Percentiles rank a stretch among this genome's conserved stretches.
Conservation (phyloP, 495 filamentous ascomycete species). For the Ramalina peruviana region DNA sequence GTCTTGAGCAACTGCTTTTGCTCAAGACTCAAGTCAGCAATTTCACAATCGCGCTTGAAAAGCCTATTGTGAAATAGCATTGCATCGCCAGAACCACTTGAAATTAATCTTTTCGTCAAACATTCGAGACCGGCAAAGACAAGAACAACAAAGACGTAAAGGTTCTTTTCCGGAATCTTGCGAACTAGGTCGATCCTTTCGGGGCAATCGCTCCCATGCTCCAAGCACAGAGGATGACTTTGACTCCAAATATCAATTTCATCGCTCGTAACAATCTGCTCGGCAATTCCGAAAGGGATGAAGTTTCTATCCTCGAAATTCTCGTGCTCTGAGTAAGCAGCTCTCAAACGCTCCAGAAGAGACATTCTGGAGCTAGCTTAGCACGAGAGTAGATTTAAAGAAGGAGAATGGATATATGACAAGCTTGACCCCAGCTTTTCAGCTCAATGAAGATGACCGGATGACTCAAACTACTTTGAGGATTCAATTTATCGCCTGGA, state of each 20-base stretch:
- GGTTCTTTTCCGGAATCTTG: not conserved
- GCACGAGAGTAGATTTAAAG: too few relatives aligned
- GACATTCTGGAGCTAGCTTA: constrained; percentile 4
- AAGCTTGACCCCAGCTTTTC: too few relatives aligned
- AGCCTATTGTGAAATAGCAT: constrained; percentile 1
- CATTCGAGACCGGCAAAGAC: constrained; percentile 8
- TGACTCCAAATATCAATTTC: constrained; percentile 6
- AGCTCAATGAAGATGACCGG: too few relatives aligned
- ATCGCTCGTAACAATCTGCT: constrained; percentile 3
- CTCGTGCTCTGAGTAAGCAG: constrained; percentile 2
- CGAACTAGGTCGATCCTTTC: not conserved
- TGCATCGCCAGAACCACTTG: constrained; percentile 2
- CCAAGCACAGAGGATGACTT: constrained; percentile 7
- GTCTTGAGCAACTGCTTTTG: constrained; percentile 1
- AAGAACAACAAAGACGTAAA: constrained; percentile 10
- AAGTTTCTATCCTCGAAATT: constrained; percentile 7
- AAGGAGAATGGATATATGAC: too few relatives aligned
- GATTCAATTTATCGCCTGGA: too few relatives aligned
- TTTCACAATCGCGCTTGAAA: constrained; percentile 5
- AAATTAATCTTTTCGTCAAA: constrained; percentile 2
- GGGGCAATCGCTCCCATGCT: constrained; percentile 5
- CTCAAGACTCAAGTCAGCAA: constrained; percentile 3
- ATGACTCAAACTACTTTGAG: too few relatives aligned
- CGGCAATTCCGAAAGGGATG: constrained; percentile 1
- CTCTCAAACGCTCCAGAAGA: constrained; percentile 8